Conservation (phyloP, 1,284 basidiomycete species). For the Trametes pubescens region DNA sequence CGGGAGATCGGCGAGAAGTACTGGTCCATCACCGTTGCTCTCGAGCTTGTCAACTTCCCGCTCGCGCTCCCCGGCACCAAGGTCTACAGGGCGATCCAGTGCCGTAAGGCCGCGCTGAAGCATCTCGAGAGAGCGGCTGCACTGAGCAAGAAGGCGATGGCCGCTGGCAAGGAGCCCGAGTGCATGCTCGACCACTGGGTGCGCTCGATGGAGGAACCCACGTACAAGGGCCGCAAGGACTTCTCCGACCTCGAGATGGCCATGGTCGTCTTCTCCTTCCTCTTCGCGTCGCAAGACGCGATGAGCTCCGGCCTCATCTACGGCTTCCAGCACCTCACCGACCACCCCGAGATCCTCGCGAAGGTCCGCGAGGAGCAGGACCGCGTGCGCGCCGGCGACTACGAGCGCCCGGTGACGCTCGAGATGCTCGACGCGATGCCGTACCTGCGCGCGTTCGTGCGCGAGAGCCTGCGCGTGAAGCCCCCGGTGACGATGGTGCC, state of each 20-base stretch:
- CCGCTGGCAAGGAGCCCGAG: constrained; percentile 80
- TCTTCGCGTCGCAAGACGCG: constrained; percentile 98
- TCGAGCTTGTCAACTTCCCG: constrained; percentile 99
- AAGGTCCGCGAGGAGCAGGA: constrained; percentile 96
- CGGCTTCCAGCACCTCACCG: constrained; percentile 95
- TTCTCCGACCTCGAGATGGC: constrained; percentile 97
- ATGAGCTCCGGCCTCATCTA: constrained; percentile 96
- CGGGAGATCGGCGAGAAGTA: constrained; percentile 92
- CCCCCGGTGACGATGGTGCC: constrained; percentile 97
- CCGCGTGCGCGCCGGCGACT: constrained; percentile 81
- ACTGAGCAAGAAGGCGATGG: constrained; percentile 87
- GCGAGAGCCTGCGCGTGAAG: constrained; percentile 90
- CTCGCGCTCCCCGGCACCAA: constrained; percentile 96
- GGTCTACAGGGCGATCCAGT: constrained; percentile 94
- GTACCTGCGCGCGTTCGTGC: constrained; percentile 91
- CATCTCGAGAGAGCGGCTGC: constrained; percentile 86
- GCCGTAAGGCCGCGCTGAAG: constrained; percentile 88
- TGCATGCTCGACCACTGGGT: constrained; percentile 97
- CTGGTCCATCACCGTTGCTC: constrained; percentile 94
- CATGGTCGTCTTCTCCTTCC: constrained; percentile 95
- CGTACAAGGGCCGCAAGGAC: constrained; percentile 83
- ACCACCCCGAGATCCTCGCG: constrained; percentile 88
- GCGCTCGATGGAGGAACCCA: constrained; percentile 73
- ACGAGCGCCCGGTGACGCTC: constrained; percentile 84
- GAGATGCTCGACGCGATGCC: constrained; percentile 94